Base-by-base conservation (phyloP, 106 monocot genomes). In the Alisma plantagoaquatica region DNA sequence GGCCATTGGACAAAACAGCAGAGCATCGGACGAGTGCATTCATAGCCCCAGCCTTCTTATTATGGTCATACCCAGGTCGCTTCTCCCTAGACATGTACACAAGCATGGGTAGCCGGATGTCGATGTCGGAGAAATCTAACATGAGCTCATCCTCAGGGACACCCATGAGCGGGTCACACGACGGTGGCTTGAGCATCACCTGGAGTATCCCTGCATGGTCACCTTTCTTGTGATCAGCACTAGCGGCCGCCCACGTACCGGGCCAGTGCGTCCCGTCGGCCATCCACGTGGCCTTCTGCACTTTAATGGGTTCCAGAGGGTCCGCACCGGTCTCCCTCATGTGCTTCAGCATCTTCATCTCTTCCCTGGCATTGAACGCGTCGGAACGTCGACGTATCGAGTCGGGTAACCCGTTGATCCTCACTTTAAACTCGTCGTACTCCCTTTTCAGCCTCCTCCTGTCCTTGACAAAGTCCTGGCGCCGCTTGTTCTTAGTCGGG, bases 351-450 rank as follows among this genome's bases (percentile, higher is more conserved):
- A 54, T 59, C 23, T 70, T 52, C 32, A 64, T 69, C 47, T 64
- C 64, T 25, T 69, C 69, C 8, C 68, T 57, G 0, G 61, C 70
- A 23, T 76, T 53, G 22, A 48, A 70, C 5, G 65, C 64, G 2
- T 76, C 70, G 1, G 75, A 76, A 3, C 75, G 53, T 26, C 70
- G 18, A 22, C 69, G 43, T 26, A 76, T 70, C 15, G 60, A 54
- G 23, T 70, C 64, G 1, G 60, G 65, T 33, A 76, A 33, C 14
- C 64, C 70, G 42, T 76, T 76, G 28, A 65, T 61, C 25, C 75
- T 23, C 10, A 70, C 70, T 65, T 76, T 76, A 55, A 76, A 76
- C 31, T 76, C 75, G 11, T 76, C 75, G 25, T 70, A 76, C 70
- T 76, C 75, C 19, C 70, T 29, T 55, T 70, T 70, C 4, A 76